phyloP scores from a whole-genome alignment of 2,329 filamentous ascomycete genomes.

The Colletotrichum sp. region DNA sequence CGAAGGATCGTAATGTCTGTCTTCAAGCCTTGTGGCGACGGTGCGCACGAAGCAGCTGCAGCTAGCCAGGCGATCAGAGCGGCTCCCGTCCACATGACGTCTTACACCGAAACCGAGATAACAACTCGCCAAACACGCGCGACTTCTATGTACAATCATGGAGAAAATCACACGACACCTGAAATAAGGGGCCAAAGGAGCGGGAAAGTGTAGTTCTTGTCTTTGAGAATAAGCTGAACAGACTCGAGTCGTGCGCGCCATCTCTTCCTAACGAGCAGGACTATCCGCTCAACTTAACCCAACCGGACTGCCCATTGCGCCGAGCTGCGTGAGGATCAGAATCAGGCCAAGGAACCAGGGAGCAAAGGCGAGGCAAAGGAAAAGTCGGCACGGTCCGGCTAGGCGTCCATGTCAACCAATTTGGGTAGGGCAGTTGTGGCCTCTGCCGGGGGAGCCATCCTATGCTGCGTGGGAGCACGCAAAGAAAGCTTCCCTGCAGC shows the following conservation, averaged over 20 bases:
- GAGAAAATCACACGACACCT: neutral
- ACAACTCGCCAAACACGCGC: neutral
- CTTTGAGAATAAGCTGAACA: neutral
- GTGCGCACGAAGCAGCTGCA: conserved; percentile 24
- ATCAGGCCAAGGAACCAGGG: neutral
- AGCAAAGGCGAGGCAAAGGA: neutral
- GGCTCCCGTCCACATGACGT: conserved; percentile 8
- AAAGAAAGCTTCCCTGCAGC: neutral
- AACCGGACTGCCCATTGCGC: conserved; percentile 1
- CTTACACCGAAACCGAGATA: conserved; percentile 5
- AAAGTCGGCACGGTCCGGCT: conserved; percentile 10
- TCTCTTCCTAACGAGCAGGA: neutral
- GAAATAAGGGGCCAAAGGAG: neutral
- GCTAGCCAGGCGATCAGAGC: conserved; percentile 22
- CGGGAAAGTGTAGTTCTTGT: neutral
- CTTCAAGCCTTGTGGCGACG: conserved; percentile 36
- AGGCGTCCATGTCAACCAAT: neutral
- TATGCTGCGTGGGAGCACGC: neutral
- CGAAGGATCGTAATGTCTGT: conserved; percentile 41
- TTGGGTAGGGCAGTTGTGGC: neutral
- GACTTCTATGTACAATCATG: neutral
- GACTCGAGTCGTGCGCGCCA: neutral
- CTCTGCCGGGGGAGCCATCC: neutral
- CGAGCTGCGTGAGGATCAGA: neutral
- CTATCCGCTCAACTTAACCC: neutral